Evolutionary conservation across 2,329 filamentous ascomycete species (phyloP).

Genomic region (Scedosporium minutisporum): DNA sequence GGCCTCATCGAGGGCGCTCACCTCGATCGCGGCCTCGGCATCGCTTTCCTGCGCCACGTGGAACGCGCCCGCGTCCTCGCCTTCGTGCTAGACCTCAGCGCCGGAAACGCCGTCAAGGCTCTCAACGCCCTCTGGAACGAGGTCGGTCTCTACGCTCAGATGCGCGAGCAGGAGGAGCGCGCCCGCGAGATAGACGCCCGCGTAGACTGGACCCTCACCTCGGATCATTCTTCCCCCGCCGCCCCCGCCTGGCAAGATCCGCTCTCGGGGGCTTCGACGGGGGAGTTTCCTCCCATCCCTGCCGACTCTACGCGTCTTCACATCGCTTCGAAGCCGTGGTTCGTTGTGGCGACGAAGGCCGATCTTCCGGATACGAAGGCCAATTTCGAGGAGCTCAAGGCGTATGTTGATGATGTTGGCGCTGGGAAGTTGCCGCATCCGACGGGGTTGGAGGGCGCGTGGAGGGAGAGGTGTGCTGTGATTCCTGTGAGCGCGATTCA

Average conservation of each 20-base stretch:
- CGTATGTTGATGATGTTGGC: conserved; percentile 60
- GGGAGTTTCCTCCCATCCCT: conserved; percentile 9
- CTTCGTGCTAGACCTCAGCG: conserved; percentile 81
- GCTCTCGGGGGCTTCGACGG: background rate
- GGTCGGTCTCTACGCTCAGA: conserved; percentile 75
- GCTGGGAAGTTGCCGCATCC: conserved; percentile 60
- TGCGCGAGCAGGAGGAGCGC: conserved; percentile 63
- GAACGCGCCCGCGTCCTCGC: conserved; percentile 88
- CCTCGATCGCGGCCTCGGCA: conserved; percentile 79
- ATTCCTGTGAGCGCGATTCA: conserved; percentile 87
- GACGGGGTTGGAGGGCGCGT: conserved; percentile 48
- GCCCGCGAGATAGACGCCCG: conserved; percentile 48
- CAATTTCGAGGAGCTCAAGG: conserved; percentile 61
- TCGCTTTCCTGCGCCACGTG: conserved; percentile 87
- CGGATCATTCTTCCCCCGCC: conserved; percentile 18
- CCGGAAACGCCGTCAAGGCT: conserved; percentile 68
- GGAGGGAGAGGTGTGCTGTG: conserved; percentile 54
- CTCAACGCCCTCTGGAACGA: conserved; percentile 82
- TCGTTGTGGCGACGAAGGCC: conserved; percentile 88
- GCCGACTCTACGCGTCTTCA: conserved; percentile 40
- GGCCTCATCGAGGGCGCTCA: conserved; percentile 89
- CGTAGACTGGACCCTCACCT: conserved; percentile 51
- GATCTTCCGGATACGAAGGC: conserved; percentile 70
- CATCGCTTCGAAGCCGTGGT: conserved; percentile 93
- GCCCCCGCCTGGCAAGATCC: background rate